These are phyloP conservation scores for Phialophora expanda DNA, from an alignment of 2,329 filamentous ascomycete species.

Conservation along the genomic window DNA sequence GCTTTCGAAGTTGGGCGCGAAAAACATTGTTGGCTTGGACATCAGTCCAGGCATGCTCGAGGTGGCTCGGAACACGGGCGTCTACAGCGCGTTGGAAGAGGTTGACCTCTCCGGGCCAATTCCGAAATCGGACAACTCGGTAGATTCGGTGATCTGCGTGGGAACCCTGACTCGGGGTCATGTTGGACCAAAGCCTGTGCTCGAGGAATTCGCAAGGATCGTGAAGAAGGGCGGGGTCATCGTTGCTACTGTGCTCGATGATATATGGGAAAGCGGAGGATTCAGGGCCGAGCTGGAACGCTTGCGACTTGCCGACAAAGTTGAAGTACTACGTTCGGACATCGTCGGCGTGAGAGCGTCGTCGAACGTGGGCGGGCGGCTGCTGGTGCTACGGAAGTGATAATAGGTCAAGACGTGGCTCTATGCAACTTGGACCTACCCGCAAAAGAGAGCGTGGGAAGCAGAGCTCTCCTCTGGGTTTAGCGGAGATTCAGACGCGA, in stretches of 20 bases:
- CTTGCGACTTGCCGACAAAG: slow-evolving; percentile 41
- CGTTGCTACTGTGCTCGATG: slow-evolving; percentile 58
- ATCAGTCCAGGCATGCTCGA: slow-evolving; percentile 60
- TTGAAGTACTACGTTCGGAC: slow-evolving; percentile 41
- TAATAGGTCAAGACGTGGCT: slow-evolving; percentile 8
- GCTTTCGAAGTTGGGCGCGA: slow-evolving; percentile 52
- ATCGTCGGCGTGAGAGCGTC: slow-evolving; percentile 18
- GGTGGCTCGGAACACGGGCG: slow-evolving; percentile 55
- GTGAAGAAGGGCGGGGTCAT: slow-evolving; percentile 52
- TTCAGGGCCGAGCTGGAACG: slow-evolving; percentile 55
- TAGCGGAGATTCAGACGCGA: too few relatives aligned
- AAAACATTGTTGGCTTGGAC: slow-evolving; percentile 60
- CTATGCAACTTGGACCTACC: neutral
- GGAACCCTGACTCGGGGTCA: slow-evolving; percentile 63
- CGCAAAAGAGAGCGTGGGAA: neutral
- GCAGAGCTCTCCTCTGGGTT: too few relatives aligned
- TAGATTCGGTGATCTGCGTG: slow-evolving; percentile 60
- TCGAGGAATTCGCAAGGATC: slow-evolving; percentile 59
- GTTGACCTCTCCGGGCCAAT: slow-evolving; percentile 57
- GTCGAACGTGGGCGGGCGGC: slow-evolving; percentile 13
- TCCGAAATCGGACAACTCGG: slow-evolving; percentile 48
- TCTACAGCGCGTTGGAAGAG: slow-evolving; percentile 54
- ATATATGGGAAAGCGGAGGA: slow-evolving; percentile 57
- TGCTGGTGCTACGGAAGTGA: slow-evolving; percentile 28
- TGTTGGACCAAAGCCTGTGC: slow-evolving; percentile 55